Percentiles rank a stretch among this genome's conserved stretches.
Conservation (phyloP, 2,329 filamentous ascomycete species). For the Colletotrichum nymphaeae region DNA sequence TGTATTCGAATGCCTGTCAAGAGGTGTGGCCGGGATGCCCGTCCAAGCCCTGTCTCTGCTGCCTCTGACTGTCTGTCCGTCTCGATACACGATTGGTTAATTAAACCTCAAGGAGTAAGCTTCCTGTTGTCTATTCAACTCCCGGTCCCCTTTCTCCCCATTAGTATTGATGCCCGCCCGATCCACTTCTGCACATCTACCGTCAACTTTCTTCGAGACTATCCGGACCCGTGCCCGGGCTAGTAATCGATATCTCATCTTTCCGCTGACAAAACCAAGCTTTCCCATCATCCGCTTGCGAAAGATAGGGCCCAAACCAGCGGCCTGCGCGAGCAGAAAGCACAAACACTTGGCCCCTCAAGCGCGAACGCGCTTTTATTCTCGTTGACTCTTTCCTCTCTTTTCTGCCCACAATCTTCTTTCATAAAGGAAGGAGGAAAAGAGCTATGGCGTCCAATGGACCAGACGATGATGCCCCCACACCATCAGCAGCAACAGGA, state of each 20-base stretch:
- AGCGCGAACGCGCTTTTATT: not conserved
- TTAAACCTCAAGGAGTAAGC: slow-evolving; percentile 3
- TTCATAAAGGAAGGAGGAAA: not conserved
- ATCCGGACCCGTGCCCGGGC: not conserved
- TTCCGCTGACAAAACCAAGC: not conserved
- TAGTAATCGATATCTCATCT: not conserved
- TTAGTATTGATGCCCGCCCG: slow-evolving; percentile 5
- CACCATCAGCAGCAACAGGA: slow-evolving; percentile 5
- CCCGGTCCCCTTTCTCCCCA: not conserved
- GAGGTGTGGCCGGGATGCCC: not conserved
- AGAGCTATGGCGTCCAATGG: slow-evolving; percentile 12
- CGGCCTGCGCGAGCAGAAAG: not conserved
- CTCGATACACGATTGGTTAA: not conserved
- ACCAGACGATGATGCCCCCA: slow-evolving; percentile 6
- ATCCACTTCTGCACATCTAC: slow-evolving; percentile 20
- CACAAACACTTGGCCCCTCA: not conserved
- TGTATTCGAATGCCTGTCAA: not conserved
- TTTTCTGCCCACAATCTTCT: not conserved
- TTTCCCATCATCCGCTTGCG: not conserved
- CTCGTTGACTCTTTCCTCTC: not conserved
- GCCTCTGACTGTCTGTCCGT: not conserved
- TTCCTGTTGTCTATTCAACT: slow-evolving; percentile 6
- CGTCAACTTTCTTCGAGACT: slow-evolving; percentile 12
- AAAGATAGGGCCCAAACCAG: not conserved
- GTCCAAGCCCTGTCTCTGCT: not conserved